A percentile compares a stretch with the other conserved stretches of the same genome.
phyloP scores from a whole-genome alignment of 345 rosid genomes.

The Citrus unshiu region DNA sequence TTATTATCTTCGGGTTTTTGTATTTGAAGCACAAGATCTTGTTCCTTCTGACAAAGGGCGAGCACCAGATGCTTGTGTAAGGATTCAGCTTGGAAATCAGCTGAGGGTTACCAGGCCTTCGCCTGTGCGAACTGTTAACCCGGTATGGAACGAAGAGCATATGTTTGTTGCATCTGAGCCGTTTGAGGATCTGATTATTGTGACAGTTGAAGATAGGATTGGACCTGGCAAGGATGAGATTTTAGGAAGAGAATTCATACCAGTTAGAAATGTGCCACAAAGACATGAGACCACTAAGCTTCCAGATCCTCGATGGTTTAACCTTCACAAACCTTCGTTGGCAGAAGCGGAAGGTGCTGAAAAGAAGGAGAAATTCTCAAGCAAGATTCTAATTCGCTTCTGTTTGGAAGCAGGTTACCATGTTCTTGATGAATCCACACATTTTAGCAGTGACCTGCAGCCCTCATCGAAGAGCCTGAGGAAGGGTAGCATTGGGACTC shows the following conservation, averaged over 20 bases:
- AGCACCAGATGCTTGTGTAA: conserved; percentile 55
- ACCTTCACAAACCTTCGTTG: conserved; percentile 49
- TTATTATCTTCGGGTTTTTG: conserved; percentile 71
- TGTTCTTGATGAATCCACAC: conserved; percentile 91
- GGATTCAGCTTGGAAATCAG: conserved; percentile 62
- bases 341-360: conserved; percentile 45
- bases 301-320: conserved; percentile 74
- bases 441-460: conserved; percentile 94
- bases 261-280: conserved; percentile 41
- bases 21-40: conserved; percentile 85
- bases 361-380: conserved; percentile 79
- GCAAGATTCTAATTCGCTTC: conserved; percentile 61
- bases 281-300: conserved; percentile 52
- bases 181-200: conserved; percentile 65
- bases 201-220: conserved; percentile 69
- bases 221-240: conserved; percentile 72
- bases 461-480: conserved; percentile 81
- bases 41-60: conserved; percentile 62
- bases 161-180: conserved; percentile 96
- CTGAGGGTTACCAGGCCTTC: conserved; percentile 43
- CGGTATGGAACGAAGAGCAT: conserved; percentile 77
- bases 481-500: conserved; percentile 73
- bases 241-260: conserved; percentile 56
- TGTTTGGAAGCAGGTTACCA: conserved; percentile 92
- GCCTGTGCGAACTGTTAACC: conserved; percentile 51